phyloP scores from a whole-genome alignment of 257 asterid genomes.

The Lithospermum erythrorhizon region DNA sequence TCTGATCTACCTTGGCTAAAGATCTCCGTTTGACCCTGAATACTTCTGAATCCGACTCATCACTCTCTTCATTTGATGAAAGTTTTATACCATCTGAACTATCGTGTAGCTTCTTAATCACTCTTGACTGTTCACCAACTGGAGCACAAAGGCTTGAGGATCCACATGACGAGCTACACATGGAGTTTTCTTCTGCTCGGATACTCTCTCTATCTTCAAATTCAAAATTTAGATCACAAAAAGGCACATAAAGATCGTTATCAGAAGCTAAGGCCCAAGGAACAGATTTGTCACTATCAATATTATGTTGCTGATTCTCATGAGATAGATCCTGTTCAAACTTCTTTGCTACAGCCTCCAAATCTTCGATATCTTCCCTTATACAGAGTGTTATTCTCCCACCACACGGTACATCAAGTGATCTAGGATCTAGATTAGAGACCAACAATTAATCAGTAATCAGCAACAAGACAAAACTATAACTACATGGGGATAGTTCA shows the following conservation, averaged over 20 bases:
- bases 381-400: slow-evolving; percentile 36
- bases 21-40: slow-evolving; percentile 84
- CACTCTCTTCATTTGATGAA: slow-evolving; percentile 39
- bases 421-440: slow-evolving; percentile 42
- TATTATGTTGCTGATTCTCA: slow-evolving; percentile 42
- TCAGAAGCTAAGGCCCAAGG: slow-evolving; percentile 34
- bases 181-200: slow-evolving; percentile 8
- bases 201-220: slow-evolving; percentile 9
- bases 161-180: neutral
- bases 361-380: slow-evolving; percentile 55
- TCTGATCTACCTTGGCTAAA: slow-evolving; percentile 41
- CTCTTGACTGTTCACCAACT: slow-evolving; percentile 6
- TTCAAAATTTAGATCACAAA: slow-evolving; percentile 32
- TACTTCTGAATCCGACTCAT: slow-evolving; percentile 76
- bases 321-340: slow-evolving; percentile 54
- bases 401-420: slow-evolving; percentile 51
- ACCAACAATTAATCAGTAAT: no score
- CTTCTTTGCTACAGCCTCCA: slow-evolving; percentile 70
- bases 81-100: slow-evolving; percentile 18
- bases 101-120: slow-evolving; percentile 10
- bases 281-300: slow-evolving; percentile 37
- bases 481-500: no score
- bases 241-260: slow-evolving; percentile 50
- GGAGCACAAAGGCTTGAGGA: slow-evolving; percentile 21
- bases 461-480: no score